Evolutionary conservation across 495 filamentous ascomycete species (phyloP).

Genomic region (Delitschia confertaspora): DNA sequence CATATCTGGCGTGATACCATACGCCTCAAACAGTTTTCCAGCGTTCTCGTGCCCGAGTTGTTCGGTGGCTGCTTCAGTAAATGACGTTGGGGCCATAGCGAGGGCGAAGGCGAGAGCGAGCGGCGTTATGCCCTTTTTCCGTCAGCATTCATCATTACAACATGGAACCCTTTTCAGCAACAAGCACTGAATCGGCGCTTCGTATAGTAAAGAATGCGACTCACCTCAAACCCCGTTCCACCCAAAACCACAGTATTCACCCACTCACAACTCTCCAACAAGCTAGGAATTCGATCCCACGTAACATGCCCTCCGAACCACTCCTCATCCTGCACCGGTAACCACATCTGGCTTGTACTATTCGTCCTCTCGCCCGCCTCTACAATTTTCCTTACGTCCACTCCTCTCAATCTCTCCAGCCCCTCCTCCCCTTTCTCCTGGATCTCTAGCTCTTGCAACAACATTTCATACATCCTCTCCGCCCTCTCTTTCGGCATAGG

Average conservation of each 20-base stretch:
- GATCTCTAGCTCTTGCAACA: constrained; percentile 3
- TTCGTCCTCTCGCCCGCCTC: neutral
- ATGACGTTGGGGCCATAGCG: constrained; percentile 1
- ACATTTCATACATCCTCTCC: neutral
- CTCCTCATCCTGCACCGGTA: neutral
- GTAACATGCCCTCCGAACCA: constrained; percentile 9
- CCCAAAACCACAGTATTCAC: constrained; percentile 13
- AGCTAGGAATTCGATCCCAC: constrained; percentile 7
- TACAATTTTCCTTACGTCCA: constrained; percentile 6
- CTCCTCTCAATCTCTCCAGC: constrained; percentile 1
- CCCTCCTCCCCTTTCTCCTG: neutral
- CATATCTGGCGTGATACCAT: constrained; percentile 11
- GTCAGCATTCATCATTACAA: too few relatives aligned
- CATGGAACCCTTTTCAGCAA: too few relatives aligned
- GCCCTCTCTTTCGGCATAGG: neutral
- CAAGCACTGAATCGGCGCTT: neutral
- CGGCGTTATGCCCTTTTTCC: too few relatives aligned
- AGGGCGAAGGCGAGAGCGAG: neutral
- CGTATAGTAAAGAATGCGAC: neutral
- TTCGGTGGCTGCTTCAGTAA: neutral
- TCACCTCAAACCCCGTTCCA: constrained; percentile 13
- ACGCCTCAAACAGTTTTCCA: neutral
- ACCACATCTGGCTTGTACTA: neutral
- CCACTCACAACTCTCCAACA: constrained; percentile 11
- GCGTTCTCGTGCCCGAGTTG: constrained; percentile 5